phyloP scores from a whole-genome alignment of 2,329 filamentous ascomycete species.

The Boeremia lycopersici region DNA sequence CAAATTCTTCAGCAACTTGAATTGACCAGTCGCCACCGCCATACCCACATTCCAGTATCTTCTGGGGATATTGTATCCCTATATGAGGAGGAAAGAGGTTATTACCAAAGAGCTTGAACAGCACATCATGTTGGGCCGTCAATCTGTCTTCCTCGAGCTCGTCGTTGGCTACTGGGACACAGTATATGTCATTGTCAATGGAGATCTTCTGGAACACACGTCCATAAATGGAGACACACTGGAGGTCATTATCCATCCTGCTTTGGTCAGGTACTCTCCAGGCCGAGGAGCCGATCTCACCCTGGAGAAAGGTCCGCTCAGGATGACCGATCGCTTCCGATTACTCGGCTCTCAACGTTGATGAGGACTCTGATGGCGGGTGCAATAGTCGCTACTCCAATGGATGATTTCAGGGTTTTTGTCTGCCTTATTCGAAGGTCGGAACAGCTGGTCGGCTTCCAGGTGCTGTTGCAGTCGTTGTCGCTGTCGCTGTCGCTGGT shows the following conservation, averaged over 20 bases:
- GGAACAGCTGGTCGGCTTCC: background rate
- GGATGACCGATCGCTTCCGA: background rate
- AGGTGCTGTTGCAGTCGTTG: background rate
- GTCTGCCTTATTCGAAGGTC: background rate
- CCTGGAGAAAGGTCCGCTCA: background rate
- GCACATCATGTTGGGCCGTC: conserved; percentile 41
- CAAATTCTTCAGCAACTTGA: conserved; percentile 45
- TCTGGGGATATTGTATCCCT: conserved; percentile 31
- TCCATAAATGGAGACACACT: conserved; percentile 43
- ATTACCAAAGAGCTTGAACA: conserved; percentile 40
- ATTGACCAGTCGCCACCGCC: conserved; percentile 48
- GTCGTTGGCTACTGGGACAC: conserved; percentile 43
- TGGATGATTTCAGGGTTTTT: background rate
- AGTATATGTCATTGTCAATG: conserved; percentile 47
- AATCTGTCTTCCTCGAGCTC: conserved; percentile 49
- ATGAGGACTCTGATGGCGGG: background rate
- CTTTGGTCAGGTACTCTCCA: too few species aligned
- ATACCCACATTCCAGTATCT: conserved; percentile 50
- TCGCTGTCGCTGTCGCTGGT: background rate
- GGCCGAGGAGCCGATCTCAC: background rate
- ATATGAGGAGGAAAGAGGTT: conserved; percentile 39
- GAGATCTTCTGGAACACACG: conserved; percentile 48
- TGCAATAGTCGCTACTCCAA: background rate
- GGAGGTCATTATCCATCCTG: conserved; percentile 26
- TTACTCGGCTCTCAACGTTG: too few species aligned